Base-by-base conservation (phyloP, 352 stramenopile species). In the Thraustotheca clavata region DNA sequence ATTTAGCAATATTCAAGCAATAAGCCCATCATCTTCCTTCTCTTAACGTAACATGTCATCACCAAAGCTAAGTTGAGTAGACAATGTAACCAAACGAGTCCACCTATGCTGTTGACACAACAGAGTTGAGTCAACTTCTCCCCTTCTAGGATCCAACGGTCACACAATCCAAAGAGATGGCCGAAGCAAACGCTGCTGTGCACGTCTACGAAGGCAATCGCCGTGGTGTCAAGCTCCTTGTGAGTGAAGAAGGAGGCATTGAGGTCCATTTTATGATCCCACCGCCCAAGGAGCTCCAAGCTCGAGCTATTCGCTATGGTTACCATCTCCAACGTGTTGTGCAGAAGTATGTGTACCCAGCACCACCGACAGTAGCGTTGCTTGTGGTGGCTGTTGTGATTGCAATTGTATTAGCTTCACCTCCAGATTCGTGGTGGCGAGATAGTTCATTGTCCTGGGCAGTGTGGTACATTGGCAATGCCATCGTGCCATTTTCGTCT, bases 171-270 rank as follows among this genome's bases (percentile, higher is more conserved):
- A n/a, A 41, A 48, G n/a, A 26, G 6, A 94, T 94, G 85, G 85
- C 85, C 3, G 85, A 94, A 88, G 85, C 85, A 38, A 81, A 91
- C 61, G 81, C 91, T 26, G 85, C 85, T 66, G 91, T 83, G 60
- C 76, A 75, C 65, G 85, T 92, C 52, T 94, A 92, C 61, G 83
- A 86, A 34, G 85, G 90, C 69, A 83, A 92, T 80, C 90, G 91
- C 71, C 83, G 81, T 63, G 81, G 82, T 69, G 79, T 94, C 26
- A 83, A 94, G 76, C 71, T 94, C 55, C 72, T 94, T 38, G 89
- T 91, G 72, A 89, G 79, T 40, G 79, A 92, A 61, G 71, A 94
- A 54, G 85, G 83, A 5, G 49, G 48, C 48, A 84, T 94, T 49
- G 80, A 80, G 68, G 72, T 94, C 49, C 87, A 81, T 35, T 92